Conservation (phyloP, 371 early-diverging fungal genomes). For the Syncephalastrum contaminatum region DNA sequence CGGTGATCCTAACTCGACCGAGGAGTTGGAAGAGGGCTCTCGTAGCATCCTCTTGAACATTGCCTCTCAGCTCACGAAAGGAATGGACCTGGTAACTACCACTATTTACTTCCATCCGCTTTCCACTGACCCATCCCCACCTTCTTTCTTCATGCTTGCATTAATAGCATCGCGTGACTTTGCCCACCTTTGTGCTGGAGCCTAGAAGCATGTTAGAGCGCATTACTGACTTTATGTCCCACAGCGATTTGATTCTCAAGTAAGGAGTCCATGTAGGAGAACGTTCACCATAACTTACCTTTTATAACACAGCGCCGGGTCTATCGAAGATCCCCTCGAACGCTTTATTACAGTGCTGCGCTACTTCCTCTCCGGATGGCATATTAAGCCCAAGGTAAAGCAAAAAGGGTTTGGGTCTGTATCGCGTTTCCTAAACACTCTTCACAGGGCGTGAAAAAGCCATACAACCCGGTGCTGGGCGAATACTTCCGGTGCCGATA, state of each 20-base stretch:
- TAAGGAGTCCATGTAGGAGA: constrained; percentile 30
- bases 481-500: constrained; percentile 87
- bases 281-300: neutral
- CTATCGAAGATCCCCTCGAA: constrained; percentile 73
- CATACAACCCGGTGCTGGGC: constrained; percentile 93
- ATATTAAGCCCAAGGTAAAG: constrained; percentile 87
- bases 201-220: constrained; percentile 91
- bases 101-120: constrained; percentile 4
- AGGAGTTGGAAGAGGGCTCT: constrained; percentile 87
- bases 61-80: constrained; percentile 83
- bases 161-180: constrained; percentile 70
- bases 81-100: constrained; percentile 74
- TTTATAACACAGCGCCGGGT: constrained; percentile 49
- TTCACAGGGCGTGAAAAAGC: constrained; percentile 90
- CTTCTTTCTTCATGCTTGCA: too few relatives aligned
- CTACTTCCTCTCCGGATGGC: constrained; percentile 96
- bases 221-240: constrained; percentile 92
- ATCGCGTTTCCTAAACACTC: neutral
- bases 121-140: neutral
- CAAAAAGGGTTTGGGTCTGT: neutral
- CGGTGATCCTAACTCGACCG: constrained; percentile 50
- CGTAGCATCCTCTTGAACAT: constrained; percentile 81
- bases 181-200: constrained; percentile 96
- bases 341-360: constrained; percentile 87
- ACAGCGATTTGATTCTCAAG: constrained; percentile 83